Evolutionary conservation across 305 asterid genomes (phyloP), one percentile per base, ranked within the genome.

Genomic region (Coffea humblotiana): DNA sequence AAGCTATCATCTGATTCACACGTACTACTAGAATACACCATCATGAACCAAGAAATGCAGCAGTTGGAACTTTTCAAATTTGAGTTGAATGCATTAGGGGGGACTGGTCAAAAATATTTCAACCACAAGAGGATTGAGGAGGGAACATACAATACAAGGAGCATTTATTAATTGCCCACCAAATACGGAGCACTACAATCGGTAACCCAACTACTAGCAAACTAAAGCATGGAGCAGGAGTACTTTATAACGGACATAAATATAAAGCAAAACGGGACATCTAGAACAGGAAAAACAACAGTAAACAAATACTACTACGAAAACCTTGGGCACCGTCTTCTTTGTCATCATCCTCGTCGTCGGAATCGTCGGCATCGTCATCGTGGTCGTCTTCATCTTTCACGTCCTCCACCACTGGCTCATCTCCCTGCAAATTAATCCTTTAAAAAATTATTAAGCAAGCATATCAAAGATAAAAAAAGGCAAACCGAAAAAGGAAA

Each of bases 291-390:
- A 19, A 32, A 45, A 14, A 54, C 0, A 27, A 3, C 0, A 37
- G 5, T 6, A 15, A 14, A 40, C 43, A 21, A 21, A 29, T 32
- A 32, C 32, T 32, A 1, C 32, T 32, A 73, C 37, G 25, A 21
- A 16, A 64, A 92, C 97, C 97, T 77, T 81, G 93, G 61, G 84
- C 61, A 15, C 82, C 91, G 60, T 88, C 93, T 32, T 92, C 95
- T 85, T 87, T 87, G 80, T 88, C 95, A 71, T 92, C 98, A 8
- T 90, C 98, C 11, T 93, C 98, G 37, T 91, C 99, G 47, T 92
- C 98, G 49, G 95, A 91, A 78, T 91, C 94, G 3, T 87, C 97
- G 49, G 78, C 88, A 23, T 89, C 97, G 32, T 87, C 97, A 0
- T 90, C 97, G 81, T 87, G 90, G 48, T 92, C 96, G 43, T 90